Base-by-base conservation (phyloP, 2,329 filamentous ascomycete genomes). In the Alternaria arborescens region DNA sequence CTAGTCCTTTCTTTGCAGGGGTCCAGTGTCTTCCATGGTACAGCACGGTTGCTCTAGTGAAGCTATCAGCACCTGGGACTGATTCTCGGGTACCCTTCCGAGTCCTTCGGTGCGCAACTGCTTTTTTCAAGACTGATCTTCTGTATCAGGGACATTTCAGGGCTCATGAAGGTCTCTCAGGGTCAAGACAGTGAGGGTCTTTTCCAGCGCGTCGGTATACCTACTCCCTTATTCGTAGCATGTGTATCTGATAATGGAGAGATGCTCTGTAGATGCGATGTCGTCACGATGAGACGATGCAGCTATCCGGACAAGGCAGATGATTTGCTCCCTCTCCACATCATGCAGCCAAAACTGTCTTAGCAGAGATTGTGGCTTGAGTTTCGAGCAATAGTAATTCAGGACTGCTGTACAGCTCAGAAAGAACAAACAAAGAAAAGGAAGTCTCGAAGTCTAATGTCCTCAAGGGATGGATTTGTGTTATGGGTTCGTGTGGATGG, bases 1-100 rank as follows among this genome's bases (percentile, higher is more conserved):
- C 51, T 57, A 50, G 41, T 57, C 46, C 40, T 50, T 50, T 24
- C 32, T 46, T 53, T 57, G 48, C 58, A 52, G 58, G 46, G 47
- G 11, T 22, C 47, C 52, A 51, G 47, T 44, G 41, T 36, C 1
- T 52, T 34, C 47, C 48, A 52, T 42, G 26, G 16, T 47, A 51
- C 47, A 34, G 41, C 58, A 34, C 22, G 1, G 34, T 18, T 26
- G 41, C n/a, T 36, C 18, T 46, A 24, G 52, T 42, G 47, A n/a
- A 57, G 41, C 24, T 52, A 47, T 26, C 42, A 16, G 26, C 24
- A 24, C 46, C 36, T 38, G 40, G 12, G 42, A 57, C 41, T 52
- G 44, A 32, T 28, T 16, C 46, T 11, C 26, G 40, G 24, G 11
- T 22, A 42, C 38, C 20, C 16, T 32, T 30, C 48, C 18, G 11